A percentile compares a stretch with the other conserved stretches of the same genome.
Evolutionary conservation across 2,329 filamentous ascomycete species (phyloP).

Genomic region (Ophiostoma perfectum): DNA sequence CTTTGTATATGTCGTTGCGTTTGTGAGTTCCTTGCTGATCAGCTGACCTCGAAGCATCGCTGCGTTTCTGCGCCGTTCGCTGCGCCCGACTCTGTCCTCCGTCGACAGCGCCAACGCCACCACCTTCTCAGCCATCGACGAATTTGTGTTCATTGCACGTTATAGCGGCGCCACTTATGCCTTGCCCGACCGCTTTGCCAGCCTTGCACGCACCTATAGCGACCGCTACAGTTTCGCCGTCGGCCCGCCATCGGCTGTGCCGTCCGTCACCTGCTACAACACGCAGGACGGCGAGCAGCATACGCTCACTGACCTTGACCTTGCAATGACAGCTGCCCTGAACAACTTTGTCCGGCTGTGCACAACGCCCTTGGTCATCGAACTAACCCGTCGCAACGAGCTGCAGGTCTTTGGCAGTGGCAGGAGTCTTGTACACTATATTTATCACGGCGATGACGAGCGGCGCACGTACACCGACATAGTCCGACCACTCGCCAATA

Average conservation of each 20-base stretch:
- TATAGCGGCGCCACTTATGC: conserved; percentile 20
- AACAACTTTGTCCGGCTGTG: conserved; percentile 35
- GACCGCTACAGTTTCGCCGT: conserved; percentile 43
- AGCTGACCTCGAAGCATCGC: not conserved
- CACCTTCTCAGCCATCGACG: not conserved
- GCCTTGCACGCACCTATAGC: conserved; percentile 34
- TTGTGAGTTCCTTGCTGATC: not conserved
- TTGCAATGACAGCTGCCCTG: conserved; percentile 30
- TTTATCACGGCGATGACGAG: conserved; percentile 32
- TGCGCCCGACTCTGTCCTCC: not conserved
- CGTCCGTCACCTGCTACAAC: conserved; percentile 38
- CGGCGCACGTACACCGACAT: conserved; percentile 35
- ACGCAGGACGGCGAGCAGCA: conserved; percentile 35
- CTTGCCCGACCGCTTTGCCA: conserved; percentile 32
- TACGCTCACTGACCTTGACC: conserved; percentile 35
- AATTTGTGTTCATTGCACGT: not conserved
- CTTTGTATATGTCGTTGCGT: not conserved
- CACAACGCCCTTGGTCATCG: conserved; percentile 38
- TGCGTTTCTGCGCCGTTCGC: not conserved
- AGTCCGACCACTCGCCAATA: conserved; percentile 40
- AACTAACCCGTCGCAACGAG: conserved; percentile 44
- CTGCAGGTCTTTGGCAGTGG: conserved; percentile 31
- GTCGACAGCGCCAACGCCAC: not conserved
- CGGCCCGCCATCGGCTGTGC: conserved; percentile 14
- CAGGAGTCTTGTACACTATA: conserved; percentile 34